Conservation (phyloP, 2,329 filamentous ascomycete species). For the Penicillium sp. region DNA sequence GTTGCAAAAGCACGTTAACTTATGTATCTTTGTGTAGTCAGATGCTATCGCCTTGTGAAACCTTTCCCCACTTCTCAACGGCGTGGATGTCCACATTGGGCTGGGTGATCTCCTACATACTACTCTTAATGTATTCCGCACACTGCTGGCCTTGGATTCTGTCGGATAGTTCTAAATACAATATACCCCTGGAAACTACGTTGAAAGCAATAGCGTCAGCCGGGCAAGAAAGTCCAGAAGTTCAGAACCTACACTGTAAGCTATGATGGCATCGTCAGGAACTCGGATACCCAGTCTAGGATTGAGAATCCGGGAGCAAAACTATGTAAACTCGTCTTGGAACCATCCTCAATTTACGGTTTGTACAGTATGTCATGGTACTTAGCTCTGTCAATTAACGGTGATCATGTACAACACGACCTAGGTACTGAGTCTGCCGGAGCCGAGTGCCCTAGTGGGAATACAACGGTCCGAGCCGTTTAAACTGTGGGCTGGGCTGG, state of each 20-base stretch:
- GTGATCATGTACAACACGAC: no score
- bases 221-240: no score
- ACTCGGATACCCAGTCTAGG: no score
- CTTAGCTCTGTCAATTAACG: background rate
- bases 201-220: no score
- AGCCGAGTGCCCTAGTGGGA: background rate
- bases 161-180: no score
- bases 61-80: background rate
- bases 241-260: no score
- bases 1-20: background rate
- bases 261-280: no score
- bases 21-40: no score
- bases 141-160: background rate
- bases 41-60: background rate
- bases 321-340: no score
- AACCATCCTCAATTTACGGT: no score
- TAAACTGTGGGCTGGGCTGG: slow-evolving; percentile 1
- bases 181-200: no score
- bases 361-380: background rate
- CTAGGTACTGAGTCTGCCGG: background rate
- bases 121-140: background rate
- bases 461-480: slow-evolving; percentile 5
- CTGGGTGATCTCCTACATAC: background rate
- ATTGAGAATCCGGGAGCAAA: no score
- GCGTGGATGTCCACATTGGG: background rate